Base-by-base conservation (phyloP, 768 basidiomycete species). In the Lactarius sanguifluus region DNA sequence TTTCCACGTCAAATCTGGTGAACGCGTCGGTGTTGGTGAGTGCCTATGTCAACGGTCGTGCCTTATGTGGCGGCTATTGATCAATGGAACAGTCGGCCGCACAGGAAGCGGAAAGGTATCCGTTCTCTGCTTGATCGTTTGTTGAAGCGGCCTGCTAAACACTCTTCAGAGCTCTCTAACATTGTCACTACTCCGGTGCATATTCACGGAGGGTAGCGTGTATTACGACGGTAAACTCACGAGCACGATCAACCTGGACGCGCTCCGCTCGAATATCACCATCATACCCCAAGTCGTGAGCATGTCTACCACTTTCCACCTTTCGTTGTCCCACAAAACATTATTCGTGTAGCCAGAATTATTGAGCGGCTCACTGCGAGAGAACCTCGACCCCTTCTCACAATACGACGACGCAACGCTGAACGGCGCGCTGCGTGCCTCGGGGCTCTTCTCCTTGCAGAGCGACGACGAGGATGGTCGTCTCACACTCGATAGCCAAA, bases 241-340 rank as follows among this genome's bases (percentile, higher is more conserved):
- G 1, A 75, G 77, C 62, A 69, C 73, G 1, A 73, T 87, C 72
- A 86, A 87, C 72, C 74, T 87, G 1, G 79, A 86, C 54, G 80
- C 80, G 6, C 76, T 87, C 12, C 76, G 86, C 10, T 78, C 80
- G 0, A 79, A 80, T 60, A 80, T 87, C 61, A 86, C 85, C 43
- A 84, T 86, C 74, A 86, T 87, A 45, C 85, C 86, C 3, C 85
- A 86, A 71, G 73, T 78, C 52, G 83, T 84, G 65, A 73, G 81
- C 67, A 23, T 52, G 56, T 62, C 50, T 20, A 1, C 59, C 1
- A 12, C 40, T 58, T 47, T 2, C 25, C 47, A 3, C 12, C 38
- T 2, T 18, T 38, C 52, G 32, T 23, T 13, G 4, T 47, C 38
- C 36, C 12, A 15, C 13, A 36, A 36, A 69, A 30, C 1, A 7